Conservation (phyloP, 2,329 filamentous ascomycete genomes). For the Ascochyta rabiei region DNA sequence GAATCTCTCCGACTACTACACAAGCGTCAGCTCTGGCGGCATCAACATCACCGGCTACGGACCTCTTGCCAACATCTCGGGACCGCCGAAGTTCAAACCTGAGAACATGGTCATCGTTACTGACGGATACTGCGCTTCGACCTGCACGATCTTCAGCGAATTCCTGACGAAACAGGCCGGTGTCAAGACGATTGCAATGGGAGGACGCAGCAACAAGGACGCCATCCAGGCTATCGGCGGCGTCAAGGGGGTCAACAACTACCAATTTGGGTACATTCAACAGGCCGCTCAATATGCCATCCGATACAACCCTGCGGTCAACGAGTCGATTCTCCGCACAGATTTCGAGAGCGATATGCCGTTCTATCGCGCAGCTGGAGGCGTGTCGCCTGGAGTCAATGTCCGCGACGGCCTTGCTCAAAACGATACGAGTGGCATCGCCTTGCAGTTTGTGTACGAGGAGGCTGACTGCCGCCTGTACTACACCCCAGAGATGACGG, state of each 20-base stretch:
- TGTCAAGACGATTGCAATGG: conserved; percentile 61
- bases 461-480: conserved; percentile 49
- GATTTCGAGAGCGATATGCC: conserved; percentile 37
- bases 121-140: conserved; percentile 65
- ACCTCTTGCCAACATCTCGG: conserved; percentile 51
- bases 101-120: conserved; percentile 61
- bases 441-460: conserved; percentile 50
- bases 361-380: conserved; percentile 26
- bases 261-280: conserved; percentile 42
- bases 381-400: conserved; percentile 36
- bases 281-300: conserved; percentile 29
- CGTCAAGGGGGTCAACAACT: conserved; percentile 57
- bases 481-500: conserved; percentile 51
- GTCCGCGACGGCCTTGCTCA: conserved; percentile 43
- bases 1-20: conserved; percentile 46
- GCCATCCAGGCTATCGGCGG: conserved; percentile 62
- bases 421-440: conserved; percentile 39
- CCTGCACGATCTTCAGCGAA: conserved; percentile 63
- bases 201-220: conserved; percentile 54
- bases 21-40: conserved; percentile 38
- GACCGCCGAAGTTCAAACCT: conserved; percentile 57
- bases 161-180: conserved; percentile 60
- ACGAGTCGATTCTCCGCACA: conserved; percentile 31
- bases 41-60: conserved; percentile 47
- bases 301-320: conserved; percentile 29